Conservation (phyloP, 1,139 yeast species). For the Candida tetrigidarum region DNA sequence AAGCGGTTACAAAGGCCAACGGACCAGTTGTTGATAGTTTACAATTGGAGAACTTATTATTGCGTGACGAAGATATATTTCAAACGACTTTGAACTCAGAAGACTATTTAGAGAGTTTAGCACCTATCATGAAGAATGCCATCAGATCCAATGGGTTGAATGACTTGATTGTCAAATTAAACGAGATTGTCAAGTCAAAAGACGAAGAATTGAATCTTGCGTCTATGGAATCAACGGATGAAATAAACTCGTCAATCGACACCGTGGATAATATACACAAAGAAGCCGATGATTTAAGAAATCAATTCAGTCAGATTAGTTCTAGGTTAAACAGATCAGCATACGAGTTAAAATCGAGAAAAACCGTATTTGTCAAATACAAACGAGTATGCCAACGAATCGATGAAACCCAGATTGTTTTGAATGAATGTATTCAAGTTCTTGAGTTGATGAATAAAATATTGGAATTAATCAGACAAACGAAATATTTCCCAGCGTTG, state of each 20-base stretch:
- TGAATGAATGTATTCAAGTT: slow-evolving; percentile 76
- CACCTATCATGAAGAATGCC: slow-evolving; percentile 79
- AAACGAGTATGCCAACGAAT: slow-evolving; percentile 65
- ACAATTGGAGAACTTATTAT: slow-evolving; percentile 43
- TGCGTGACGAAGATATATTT: slow-evolving; percentile 51
- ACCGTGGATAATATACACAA: slow-evolving; percentile 60
- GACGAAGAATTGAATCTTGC: slow-evolving; percentile 67
- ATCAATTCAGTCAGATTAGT: slow-evolving; percentile 55
- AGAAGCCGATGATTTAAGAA: slow-evolving; percentile 57
- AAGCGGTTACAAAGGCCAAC: slow-evolving; percentile 2
- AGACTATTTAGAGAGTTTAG: slow-evolving; percentile 78
- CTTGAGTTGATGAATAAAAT: slow-evolving; percentile 86
- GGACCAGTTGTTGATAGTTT: slow-evolving; percentile 27
- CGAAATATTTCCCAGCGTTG: slow-evolving; percentile 84
- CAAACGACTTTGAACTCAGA: slow-evolving; percentile 60
- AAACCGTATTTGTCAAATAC: slow-evolving; percentile 55
- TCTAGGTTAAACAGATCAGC: slow-evolving; percentile 65
- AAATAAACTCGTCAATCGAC: slow-evolving; percentile 54
- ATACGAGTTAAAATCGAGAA: slow-evolving; percentile 59
- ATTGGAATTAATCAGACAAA: slow-evolving; percentile 75
- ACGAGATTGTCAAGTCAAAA: slow-evolving; percentile 58
- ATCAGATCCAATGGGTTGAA: slow-evolving; percentile 58
- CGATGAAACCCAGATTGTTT: slow-evolving; percentile 62
- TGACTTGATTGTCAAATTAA: slow-evolving; percentile 58
- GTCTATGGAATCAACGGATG: slow-evolving; percentile 66